Base-by-base conservation (phyloP, 169 alveolate species). In the Theileria orientalis region DNA sequence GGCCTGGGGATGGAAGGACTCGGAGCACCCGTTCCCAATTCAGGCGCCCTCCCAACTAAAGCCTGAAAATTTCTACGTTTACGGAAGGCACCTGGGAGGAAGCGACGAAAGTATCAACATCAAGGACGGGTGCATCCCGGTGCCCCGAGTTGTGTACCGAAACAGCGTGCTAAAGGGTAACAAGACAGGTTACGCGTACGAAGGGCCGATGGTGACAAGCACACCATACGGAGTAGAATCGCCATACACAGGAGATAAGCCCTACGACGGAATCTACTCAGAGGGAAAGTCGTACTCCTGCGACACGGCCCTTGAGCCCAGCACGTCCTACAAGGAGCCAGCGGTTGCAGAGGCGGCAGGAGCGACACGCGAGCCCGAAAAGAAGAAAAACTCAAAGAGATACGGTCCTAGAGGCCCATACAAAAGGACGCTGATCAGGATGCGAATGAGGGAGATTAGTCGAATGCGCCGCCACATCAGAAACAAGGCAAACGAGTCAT, bases 101-200 rank as follows among this genome's bases (percentile, higher is more conserved):
- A 13, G 21, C 14, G 13, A 13, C 27, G 14, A 13, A 56, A 13
- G 21, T 14, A 56, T 16, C 54, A 56, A 19, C 16, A 13, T 29
- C 16, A 56, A 56, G 54, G 74, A 64, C 9, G 75, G 74, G 9
- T 11, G 29, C 27, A 51, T 64, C 1, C 74, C 75, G 3, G 19
- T 64, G 32, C 74, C 74, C 0, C n/a, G 47, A 51, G 74, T 64
- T 23, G 19, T 64, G 41, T 42, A 32, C 68, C 74, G 47, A 64
- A 25, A 42, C 0, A 25, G 23, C 1, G 44, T 1, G 1, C 19
- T 32, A 27, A 29, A 42, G 33, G 21, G 23, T 16, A 64, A 64
- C 69, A 27, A 30, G 54, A 27, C 57, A 27, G n/a, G n/a, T n/a
- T n/a, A n/a, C n/a, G n/a, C n/a, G n/a, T n/a, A n/a, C n/a, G n/a